phyloP scores from a whole-genome alignment of 345 rosid genomes.

The Pistacia atlantica region DNA sequence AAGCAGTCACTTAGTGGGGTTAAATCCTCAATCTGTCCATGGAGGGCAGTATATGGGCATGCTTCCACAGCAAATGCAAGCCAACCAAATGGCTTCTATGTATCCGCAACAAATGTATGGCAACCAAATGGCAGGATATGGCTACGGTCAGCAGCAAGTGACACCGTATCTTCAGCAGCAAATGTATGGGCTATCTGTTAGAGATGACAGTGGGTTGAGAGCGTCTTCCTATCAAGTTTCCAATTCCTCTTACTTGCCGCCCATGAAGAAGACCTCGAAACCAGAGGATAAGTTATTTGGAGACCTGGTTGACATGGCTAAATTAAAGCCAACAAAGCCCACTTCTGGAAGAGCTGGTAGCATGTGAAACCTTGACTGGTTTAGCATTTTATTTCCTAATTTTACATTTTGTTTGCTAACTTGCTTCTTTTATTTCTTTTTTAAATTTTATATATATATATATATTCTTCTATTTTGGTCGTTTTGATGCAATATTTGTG shows the following conservation, averaged over 20 bases:
- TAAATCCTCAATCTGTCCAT: slow-evolving; percentile 51
- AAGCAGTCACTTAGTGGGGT: slow-evolving; percentile 43
- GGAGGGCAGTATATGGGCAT: slow-evolving; percentile 67
- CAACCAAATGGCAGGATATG: slow-evolving; percentile 70
- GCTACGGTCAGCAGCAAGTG: slow-evolving; percentile 68
- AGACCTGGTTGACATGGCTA: slow-evolving; percentile 91
- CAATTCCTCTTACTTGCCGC: slow-evolving; percentile 54
- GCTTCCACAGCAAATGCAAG: slow-evolving; percentile 53
- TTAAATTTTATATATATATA: slow-evolving; percentile 22
- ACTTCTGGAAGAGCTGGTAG: slow-evolving; percentile 78
- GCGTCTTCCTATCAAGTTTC: slow-evolving; percentile 55
- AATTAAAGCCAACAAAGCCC: slow-evolving; percentile 70
- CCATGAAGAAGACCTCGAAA: slow-evolving; percentile 56
- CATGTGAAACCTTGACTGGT: slow-evolving; percentile 48
- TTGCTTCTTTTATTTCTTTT: slow-evolving; percentile 3
- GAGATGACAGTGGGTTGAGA: slow-evolving; percentile 51
- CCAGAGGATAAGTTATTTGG: slow-evolving; percentile 93
- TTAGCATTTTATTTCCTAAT: slow-evolving; percentile 11
- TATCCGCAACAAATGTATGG: slow-evolving; percentile 72
- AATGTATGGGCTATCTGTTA: slow-evolving; percentile 70
- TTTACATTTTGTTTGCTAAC: slow-evolving; percentile 19
- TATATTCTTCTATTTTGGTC: slow-evolving; percentile 18
- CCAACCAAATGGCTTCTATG: slow-evolving; percentile 44
- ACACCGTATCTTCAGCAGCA: slow-evolving; percentile 70
- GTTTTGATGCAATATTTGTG: slow-evolving; percentile 25